Evolutionary conservation across 75 land plant genomes (phyloP).

Genomic region (Azolla pinnata): DNA sequence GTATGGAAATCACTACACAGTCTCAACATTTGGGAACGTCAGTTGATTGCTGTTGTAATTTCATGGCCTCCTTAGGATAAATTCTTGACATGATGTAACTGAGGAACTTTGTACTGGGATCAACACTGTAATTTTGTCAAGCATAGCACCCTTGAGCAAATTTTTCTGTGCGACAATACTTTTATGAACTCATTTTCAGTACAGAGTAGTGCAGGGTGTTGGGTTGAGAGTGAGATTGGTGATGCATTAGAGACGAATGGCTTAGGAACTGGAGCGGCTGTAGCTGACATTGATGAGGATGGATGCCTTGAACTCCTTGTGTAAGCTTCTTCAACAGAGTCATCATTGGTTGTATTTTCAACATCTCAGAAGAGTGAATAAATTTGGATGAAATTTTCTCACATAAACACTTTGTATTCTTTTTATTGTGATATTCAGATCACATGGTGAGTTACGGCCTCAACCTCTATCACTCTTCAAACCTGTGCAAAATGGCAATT

Average conservation of each 20-base stretch:
- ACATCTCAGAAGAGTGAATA: neutral
- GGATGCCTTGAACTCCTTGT: conserved; percentile 24
- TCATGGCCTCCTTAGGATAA: no score
- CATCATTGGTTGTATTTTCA: neutral
- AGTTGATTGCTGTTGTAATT: no score
- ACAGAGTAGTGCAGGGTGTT: conserved; percentile 20
- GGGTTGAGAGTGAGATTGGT: conserved; percentile 27
- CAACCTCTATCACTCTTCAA: conserved; percentile 22
- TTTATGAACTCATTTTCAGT: no score
- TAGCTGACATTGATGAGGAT: conserved; percentile 28
- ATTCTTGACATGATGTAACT: no score
- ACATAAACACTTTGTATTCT: neutral
- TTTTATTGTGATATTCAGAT: conserved; percentile 5
- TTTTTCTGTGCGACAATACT: no score
- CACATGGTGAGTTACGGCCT: conserved; percentile 26
- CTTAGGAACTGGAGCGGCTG: conserved; percentile 30
- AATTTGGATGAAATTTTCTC: neutral
- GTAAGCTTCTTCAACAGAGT: conserved; percentile 4
- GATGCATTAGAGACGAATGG: conserved; percentile 23
- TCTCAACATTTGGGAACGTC: no score
- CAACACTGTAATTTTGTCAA: no score
- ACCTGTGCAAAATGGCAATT: conserved; percentile 16
- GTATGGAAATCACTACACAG: no score
- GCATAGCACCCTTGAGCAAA: no score
- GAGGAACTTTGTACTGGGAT: no score